These are phyloP conservation scores for Apodospora peruviana DNA, from an alignment of 495 filamentous ascomycete species.

Conservation along the genomic window DNA sequence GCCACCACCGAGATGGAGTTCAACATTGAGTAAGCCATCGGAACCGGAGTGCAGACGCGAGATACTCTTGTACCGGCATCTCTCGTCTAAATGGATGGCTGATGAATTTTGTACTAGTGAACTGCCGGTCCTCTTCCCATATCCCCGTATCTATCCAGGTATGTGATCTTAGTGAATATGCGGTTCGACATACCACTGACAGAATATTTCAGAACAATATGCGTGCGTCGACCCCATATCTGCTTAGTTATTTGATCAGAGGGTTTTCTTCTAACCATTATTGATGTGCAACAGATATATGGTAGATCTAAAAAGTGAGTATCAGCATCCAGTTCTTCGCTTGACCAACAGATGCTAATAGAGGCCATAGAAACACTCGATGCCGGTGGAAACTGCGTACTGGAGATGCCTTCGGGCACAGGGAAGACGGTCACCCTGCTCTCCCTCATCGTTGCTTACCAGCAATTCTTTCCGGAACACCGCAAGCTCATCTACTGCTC, in stretches of 20 bases:
- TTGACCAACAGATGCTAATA: neutral
- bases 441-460: constrained; percentile 93
- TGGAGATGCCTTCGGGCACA: constrained; percentile 99
- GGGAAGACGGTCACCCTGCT: constrained; percentile 96
- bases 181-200: constrained; percentile 6
- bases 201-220: constrained; percentile 68
- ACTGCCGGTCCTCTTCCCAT: constrained; percentile 91
- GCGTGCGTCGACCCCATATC: constrained; percentile 45
- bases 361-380: constrained; percentile 67
- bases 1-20: constrained; percentile 72
- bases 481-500: constrained; percentile 98
- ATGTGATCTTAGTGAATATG: constrained; percentile 16
- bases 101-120: constrained; percentile 68
- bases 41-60: no score
- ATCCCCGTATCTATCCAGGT: constrained; percentile 92
- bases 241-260: neutral
- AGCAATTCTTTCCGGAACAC: constrained; percentile 83
- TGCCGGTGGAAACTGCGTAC: constrained; percentile 89
- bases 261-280: neutral
- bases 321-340: neutral
- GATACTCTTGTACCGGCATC: neutral
- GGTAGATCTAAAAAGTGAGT: constrained; percentile 86
- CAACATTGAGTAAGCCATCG: constrained; percentile 63
- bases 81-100: neutral
- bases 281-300: constrained; percentile 61